A percentile compares a stretch with the other conserved stretches of the same genome.
Conservation (phyloP, 441 rosid species). For the Sinapis alba region DNA sequence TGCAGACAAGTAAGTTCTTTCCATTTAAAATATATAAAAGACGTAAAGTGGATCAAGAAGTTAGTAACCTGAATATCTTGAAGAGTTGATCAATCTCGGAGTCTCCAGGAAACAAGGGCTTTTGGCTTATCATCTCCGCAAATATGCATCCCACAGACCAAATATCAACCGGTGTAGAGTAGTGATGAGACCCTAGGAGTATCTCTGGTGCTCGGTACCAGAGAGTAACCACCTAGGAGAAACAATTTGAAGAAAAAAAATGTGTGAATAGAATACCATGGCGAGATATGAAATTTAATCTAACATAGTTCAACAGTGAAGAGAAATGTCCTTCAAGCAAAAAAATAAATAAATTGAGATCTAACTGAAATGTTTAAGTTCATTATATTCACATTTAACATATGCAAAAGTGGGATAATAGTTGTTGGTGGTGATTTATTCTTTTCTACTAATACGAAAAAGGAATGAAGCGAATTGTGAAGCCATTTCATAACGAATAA, state of each 20-base stretch:
- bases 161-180: constrained; percentile 96
- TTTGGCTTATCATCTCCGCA: constrained; percentile 98
- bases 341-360: background rate
- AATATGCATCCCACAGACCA: constrained; percentile 99
- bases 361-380: background rate
- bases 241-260: constrained; percentile 9
- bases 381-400: background rate
- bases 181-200: constrained; percentile 95
- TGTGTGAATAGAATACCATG: background rate
- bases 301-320: background rate
- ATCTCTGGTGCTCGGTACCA: constrained; percentile 99
- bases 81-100: constrained; percentile 96
- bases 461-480: constrained; percentile 4
- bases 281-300: background rate
- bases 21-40: background rate
- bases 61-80: constrained; percentile 82
- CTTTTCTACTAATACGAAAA: background rate
- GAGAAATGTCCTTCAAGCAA: background rate
- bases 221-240: constrained; percentile 85
- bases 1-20: constrained; percentile 13
- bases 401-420: constrained; percentile 6
- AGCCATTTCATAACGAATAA: constrained; percentile 18
- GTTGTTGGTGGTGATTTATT: background rate
- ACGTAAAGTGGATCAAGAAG: background rate
- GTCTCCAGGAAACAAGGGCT: constrained; percentile 95